A percentile compares a stretch with the other conserved stretches of the same genome.
phyloP scores from a whole-genome alignment of 805 yeast species.

The Teunomyces kruisii region DNA sequence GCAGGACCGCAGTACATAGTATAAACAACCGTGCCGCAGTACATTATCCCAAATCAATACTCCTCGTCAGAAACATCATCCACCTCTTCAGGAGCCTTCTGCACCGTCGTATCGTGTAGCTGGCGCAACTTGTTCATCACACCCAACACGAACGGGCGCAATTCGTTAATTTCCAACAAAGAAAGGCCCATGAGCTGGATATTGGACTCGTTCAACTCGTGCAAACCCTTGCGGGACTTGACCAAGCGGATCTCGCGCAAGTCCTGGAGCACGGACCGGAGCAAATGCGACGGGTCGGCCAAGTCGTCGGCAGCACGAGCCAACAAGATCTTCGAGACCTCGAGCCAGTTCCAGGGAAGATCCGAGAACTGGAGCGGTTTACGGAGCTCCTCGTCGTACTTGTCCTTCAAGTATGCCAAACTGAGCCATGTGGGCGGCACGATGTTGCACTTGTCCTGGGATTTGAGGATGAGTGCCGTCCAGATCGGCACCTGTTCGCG shows the following conservation, averaged over 20 bases:
- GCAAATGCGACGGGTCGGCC: conserved; percentile 65
- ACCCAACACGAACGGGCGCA: conserved; percentile 75
- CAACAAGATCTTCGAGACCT: conserved; percentile 67
- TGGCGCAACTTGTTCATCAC: conserved; percentile 78
- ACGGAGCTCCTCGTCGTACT: conserved; percentile 66
- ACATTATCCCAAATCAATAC: not conserved
- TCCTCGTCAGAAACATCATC: conserved; percentile 10
- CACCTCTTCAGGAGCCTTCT: conserved; percentile 10
- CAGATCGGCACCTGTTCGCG: conserved; percentile 76
- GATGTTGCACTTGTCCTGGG: conserved; percentile 82
- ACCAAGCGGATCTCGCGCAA: conserved; percentile 78
- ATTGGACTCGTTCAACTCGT: conserved; percentile 76
- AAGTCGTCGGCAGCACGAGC: conserved; percentile 77
- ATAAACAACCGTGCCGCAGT: not conserved
- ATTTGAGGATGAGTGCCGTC: conserved; percentile 80
- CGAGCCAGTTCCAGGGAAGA: conserved; percentile 90
- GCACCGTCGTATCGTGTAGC: conserved; percentile 38
- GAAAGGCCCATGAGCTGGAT: conserved; percentile 81
- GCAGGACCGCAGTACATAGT: too few species aligned
- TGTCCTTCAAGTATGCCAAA: conserved; percentile 48
- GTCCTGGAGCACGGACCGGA: conserved; percentile 75
- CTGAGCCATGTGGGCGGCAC: conserved; percentile 86
- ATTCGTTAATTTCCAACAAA: conserved; percentile 80
- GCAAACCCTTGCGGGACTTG: conserved; percentile 78
- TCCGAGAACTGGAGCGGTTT: conserved; percentile 59